These are phyloP conservation scores for Leptomonas pyrrhocoris DNA, from an alignment of 208 protist genomes.

Conservation along the genomic window DNA sequence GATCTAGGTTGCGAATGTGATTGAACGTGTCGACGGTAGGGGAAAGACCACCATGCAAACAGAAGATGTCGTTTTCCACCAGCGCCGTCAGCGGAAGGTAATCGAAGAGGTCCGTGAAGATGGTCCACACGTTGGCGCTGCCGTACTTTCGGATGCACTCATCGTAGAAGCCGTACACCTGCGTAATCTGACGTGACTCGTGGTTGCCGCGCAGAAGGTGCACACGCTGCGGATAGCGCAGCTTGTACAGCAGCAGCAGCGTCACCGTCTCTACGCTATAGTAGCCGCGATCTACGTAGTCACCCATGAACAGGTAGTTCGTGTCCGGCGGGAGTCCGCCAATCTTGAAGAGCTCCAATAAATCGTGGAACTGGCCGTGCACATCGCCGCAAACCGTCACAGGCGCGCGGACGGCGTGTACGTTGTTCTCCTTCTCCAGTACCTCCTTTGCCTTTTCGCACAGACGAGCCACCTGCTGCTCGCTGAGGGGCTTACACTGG, in stretches of 20 bases:
- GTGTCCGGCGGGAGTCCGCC: conserved; percentile 96
- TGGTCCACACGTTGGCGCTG: conserved; percentile 96
- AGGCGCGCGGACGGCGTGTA: conserved; percentile 88
- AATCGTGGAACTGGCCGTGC: conserved; percentile 98
- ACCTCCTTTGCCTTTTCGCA: conserved; percentile 94
- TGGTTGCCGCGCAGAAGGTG: conserved; percentile 98
- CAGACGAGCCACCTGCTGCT: conserved; percentile 83
- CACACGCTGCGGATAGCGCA: conserved; percentile 96
- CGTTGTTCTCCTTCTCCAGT: conserved; percentile 93
- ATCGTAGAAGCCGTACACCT: conserved; percentile 99
- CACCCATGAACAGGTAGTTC: conserved; percentile 98
- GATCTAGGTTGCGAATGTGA: conserved; percentile 95
- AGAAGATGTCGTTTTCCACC: conserved; percentile 98
- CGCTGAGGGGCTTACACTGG: conserved; percentile 88
- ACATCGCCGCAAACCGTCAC: conserved; percentile 96
- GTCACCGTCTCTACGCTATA: conserved; percentile 95
- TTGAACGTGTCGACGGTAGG: conserved; percentile 94
- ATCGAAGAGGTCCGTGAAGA: conserved; percentile 98
- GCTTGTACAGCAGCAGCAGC: conserved; percentile 94
- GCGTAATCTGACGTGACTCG: conserved; percentile 98
- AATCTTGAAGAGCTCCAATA: conserved; percentile 98
- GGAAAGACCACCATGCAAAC: conserved; percentile 96
- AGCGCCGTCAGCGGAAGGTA: conserved; percentile 98
- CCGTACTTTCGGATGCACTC: conserved; percentile 99
- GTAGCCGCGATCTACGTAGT: conserved; percentile 97